Base-by-base conservation (phyloP, 805 yeast genomes). In the Blastobotrys muscicola region DNA sequence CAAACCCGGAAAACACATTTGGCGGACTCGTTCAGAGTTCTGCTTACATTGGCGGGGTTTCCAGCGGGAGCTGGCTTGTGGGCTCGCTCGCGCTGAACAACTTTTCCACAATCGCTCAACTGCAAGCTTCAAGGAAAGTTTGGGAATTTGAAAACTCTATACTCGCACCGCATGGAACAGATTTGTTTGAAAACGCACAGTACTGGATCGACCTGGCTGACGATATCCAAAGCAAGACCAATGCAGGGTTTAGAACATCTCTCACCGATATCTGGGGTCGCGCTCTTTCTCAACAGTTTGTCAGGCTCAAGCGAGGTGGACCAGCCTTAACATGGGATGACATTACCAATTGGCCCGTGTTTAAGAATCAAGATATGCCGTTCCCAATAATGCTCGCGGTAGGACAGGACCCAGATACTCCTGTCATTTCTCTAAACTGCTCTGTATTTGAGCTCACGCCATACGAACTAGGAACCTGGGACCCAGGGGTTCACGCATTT, bases 401-500 rank as follows among this genome's bases (percentile, higher is more conserved):
- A 67, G 48, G 67, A 62, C 43, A 66, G 71, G 39, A 62, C 6
- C 59, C 59, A 29, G 77, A 76, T 20, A 70, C 82, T 2, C 39
- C 48, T 3, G 69, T 82, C 39, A 65, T 82, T 39, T 70, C 73
- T 46, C 58, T 63, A 29, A 86, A 85, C 66, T 79, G 94, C 5
- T 84, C 95, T 1, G 72, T 63, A 16, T 64, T 61, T 43, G 72
- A 68, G 51, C 38, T 67, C 50, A 72, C 71, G 40, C 89, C 94
- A 10, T 80, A 67, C 53, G 84, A 81, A 57, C 63, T 86, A 56
- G 96, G 96, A 10, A 79, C 94, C 3, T 86, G 94, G 94, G 96
- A 87, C 57, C 82, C 85, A 10, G 67, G 81, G 1, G 62, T 84
- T 43, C 68, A 72, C 44, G 65, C 81, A 2, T 86, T 87, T 61